Conservation (phyloP, 2,329 filamentous ascomycete genomes). For the Diatrype stigma region DNA sequence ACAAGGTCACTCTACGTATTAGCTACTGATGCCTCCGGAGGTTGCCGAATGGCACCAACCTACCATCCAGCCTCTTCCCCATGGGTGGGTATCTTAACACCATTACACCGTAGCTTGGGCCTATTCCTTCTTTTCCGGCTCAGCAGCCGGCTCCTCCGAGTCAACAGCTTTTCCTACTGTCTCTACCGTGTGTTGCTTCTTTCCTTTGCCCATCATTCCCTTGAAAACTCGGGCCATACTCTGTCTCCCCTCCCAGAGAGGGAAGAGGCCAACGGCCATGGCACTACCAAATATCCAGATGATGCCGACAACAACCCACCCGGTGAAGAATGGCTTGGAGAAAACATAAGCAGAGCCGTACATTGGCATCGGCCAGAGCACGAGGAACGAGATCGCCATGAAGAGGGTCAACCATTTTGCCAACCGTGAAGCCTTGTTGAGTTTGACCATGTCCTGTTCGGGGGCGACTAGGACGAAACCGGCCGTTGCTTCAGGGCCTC, state of each 20-base stretch:
- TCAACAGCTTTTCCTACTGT: slow-evolving; percentile 2
- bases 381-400: slow-evolving; percentile 53
- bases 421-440: slow-evolving; percentile 8
- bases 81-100: too few species aligned
- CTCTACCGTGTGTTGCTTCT: background rate
- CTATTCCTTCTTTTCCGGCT: slow-evolving; percentile 8
- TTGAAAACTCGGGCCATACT: slow-evolving; percentile 59
- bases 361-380: slow-evolving; percentile 28
- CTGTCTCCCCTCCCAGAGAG: slow-evolving; percentile 69
- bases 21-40: too few species aligned
- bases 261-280: slow-evolving; percentile 71
- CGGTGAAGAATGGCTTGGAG: slow-evolving; percentile 63
- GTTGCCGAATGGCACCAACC: too few species aligned
- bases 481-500: slow-evolving; percentile 35
- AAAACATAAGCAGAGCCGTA: slow-evolving; percentile 26
- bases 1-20: too few species aligned
- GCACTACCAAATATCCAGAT: slow-evolving; percentile 72
- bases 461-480: slow-evolving; percentile 1
- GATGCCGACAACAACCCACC: slow-evolving; percentile 71
- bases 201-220: slow-evolving; percentile 44
- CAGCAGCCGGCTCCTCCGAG: slow-evolving; percentile 1
- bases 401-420: slow-evolving; percentile 40
- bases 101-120: too few species aligned
- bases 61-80: too few species aligned
- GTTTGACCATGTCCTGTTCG: slow-evolving; percentile 7